Conservation (phyloP, 495 filamentous ascomycete genomes). For the Penicillium canariense region DNA sequence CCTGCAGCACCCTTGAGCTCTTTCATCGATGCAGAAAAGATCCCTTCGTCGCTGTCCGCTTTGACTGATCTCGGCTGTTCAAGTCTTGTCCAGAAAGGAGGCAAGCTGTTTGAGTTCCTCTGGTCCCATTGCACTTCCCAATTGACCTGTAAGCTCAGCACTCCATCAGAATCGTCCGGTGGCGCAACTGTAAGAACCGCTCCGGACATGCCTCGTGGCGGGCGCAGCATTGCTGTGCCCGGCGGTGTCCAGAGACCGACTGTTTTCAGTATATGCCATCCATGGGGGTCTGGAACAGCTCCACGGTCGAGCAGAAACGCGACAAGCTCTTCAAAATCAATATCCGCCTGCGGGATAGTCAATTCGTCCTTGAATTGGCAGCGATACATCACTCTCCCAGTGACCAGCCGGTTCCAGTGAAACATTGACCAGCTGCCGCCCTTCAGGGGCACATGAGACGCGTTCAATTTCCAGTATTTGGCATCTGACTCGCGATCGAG, state of each 20-base stretch:
- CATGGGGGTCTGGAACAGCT: conserved; percentile 5
- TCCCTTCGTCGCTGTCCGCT: background rate
- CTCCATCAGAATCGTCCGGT: background rate
- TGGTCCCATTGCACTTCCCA: background rate
- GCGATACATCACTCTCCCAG: conserved; percentile 4
- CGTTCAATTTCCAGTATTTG: conserved; percentile 9
- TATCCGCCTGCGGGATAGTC: conserved; percentile 4
- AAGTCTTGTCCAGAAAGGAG: background rate
- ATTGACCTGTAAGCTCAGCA: background rate
- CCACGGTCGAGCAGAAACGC: conserved; percentile 10
- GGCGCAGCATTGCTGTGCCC: conserved; percentile 1
- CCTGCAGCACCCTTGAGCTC: background rate
- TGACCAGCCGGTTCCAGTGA: conserved; percentile 8
- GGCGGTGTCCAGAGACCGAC: conserved; percentile 8
- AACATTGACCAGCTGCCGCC: conserved; percentile 7
- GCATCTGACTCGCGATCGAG: conserved; percentile 5
- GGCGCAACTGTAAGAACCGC: background rate
- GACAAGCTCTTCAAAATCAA: conserved; percentile 7
- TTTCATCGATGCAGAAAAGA: background rate
- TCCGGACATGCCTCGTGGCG: background rate
- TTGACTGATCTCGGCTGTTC: background rate
- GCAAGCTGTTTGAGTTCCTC: background rate
- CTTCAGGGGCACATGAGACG: conserved; percentile 1
- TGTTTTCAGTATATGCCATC: conserved; percentile 7
- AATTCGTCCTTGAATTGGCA: conserved; percentile 10